Conservation (phyloP, 441 rosid species). For the Jatropha multifida region DNA sequence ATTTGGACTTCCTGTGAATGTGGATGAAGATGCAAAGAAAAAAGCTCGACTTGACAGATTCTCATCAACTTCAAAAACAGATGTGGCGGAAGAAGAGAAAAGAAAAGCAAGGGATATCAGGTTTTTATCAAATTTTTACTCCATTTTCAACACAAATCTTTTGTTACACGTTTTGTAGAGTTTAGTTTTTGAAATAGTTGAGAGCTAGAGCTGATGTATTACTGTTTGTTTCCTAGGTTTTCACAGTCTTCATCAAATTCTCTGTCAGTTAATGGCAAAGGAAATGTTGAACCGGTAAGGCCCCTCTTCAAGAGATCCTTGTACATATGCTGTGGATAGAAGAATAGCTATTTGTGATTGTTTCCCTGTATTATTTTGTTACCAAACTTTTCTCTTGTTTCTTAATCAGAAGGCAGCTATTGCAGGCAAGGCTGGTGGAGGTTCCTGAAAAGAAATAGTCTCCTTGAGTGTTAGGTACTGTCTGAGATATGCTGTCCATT, state of each 20-base stretch:
- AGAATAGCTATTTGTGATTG: neutral
- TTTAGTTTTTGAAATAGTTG: constrained; percentile 6
- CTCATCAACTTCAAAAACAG: constrained; percentile 42
- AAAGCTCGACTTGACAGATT: constrained; percentile 86
- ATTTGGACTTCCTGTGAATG: constrained; percentile 63
- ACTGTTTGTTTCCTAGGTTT: constrained; percentile 46
- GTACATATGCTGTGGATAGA: constrained; percentile 5
- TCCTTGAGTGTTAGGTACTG: constrained; percentile 36
- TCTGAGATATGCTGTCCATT: constrained; percentile 5
- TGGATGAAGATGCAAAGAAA: constrained; percentile 74
- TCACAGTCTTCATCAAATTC: constrained; percentile 52
- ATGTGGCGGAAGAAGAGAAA: constrained; percentile 69
- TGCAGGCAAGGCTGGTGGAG: constrained; percentile 65
- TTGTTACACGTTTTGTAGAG: neutral
- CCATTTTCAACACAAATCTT: neutral
- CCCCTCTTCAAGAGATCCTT: constrained; percentile 6
- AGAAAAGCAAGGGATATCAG: constrained; percentile 81
- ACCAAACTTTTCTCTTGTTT: constrained; percentile 21
- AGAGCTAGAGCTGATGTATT: constrained; percentile 1
- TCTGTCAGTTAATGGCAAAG: constrained; percentile 50
- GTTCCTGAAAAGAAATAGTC: constrained; percentile 34
- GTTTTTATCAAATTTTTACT: constrained; percentile 27
- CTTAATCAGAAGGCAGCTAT: constrained; percentile 57
- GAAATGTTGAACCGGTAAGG: constrained; percentile 47
- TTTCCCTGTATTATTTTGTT: neutral